Evolutionary conservation across 192 early-diverging fungal genomes (phyloP).

Genomic region (Borealophlyctis nickersoniae): DNA sequence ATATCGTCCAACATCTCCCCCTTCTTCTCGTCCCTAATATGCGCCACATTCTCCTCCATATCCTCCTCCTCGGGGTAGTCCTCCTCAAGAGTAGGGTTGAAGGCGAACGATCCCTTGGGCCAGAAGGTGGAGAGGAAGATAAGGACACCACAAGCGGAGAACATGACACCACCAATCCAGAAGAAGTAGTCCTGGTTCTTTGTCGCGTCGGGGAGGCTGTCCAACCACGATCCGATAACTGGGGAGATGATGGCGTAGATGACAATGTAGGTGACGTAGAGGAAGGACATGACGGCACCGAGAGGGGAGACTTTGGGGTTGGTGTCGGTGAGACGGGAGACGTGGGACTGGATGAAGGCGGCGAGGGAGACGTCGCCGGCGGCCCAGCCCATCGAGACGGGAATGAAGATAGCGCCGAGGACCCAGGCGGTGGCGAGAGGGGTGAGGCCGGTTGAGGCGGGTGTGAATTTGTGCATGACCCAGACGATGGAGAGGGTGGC

Average conservation of each 20-base stretch:
- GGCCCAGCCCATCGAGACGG: constrained; percentile 59
- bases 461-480: constrained; percentile 19
- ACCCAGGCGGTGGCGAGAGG: constrained; percentile 41
- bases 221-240: constrained; percentile 39
- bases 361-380: constrained; percentile 57
- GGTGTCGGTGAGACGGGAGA: constrained; percentile 27
- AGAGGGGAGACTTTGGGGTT: constrained; percentile 44
- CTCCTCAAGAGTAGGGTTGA: constrained; percentile 23
- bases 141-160: constrained; percentile 40
- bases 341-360: constrained; percentile 29
- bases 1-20: too few relatives aligned
- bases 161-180: constrained; percentile 45
- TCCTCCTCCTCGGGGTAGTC: constrained; percentile 15
- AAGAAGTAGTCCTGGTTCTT: constrained; percentile 30
- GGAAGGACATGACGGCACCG: constrained; percentile 56
- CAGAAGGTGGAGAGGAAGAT: constrained; percentile 51
- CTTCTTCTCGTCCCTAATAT: too few relatives aligned
- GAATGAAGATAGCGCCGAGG: constrained; percentile 42
- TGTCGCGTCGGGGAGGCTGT: constrained; percentile 30
- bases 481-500: constrained; percentile 23
- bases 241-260: constrained; percentile 41
- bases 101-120: constrained; percentile 45
- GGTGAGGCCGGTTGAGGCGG: constrained; percentile 28
- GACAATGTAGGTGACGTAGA: constrained; percentile 52
- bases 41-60: too few relatives aligned